A percentile compares a stretch with the other conserved stretches of the same genome.
phyloP scores from a whole-genome alignment of 768 basidiomycete genomes.

The Steccherinum ochraceum region DNA sequence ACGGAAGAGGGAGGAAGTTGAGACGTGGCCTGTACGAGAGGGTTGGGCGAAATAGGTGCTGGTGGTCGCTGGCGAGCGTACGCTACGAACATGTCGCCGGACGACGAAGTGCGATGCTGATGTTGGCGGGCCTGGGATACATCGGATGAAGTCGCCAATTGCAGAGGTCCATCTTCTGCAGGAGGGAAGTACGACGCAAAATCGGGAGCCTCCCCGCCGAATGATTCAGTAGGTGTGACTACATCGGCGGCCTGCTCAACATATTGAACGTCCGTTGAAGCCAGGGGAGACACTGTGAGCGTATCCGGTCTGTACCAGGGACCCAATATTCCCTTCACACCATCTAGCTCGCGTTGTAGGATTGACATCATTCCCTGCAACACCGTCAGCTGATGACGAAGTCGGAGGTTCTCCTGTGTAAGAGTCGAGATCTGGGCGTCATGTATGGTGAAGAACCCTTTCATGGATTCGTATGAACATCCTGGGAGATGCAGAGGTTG shows the following conservation, averaged over 20 bases:
- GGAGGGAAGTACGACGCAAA: slow-evolving; percentile 32
- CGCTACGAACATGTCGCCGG: background rate
- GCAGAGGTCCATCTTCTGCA: slow-evolving; percentile 14
- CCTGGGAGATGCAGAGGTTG: slow-evolving; percentile 29
- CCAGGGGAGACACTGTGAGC: background rate
- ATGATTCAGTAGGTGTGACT: background rate
- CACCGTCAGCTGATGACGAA: slow-evolving; percentile 51
- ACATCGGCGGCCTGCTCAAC: background rate
- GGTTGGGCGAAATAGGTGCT: background rate
- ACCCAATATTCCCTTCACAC: slow-evolving; percentile 52
- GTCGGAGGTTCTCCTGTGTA: slow-evolving; percentile 56
- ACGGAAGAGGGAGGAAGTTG: background rate
- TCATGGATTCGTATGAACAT: slow-evolving; percentile 57
- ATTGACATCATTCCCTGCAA: slow-evolving; percentile 50
- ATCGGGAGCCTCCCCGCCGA: slow-evolving; percentile 8
- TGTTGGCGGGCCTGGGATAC: no score
- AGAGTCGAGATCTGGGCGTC: slow-evolving; percentile 33
- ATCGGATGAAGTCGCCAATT: slow-evolving; percentile 11
- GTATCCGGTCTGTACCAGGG: slow-evolving; percentile 49
- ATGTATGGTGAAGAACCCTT: slow-evolving; percentile 49
- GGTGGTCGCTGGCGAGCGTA: background rate
- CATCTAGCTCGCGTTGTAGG: slow-evolving; percentile 51
- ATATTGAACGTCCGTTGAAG: slow-evolving; percentile 11
- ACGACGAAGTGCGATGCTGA: background rate
- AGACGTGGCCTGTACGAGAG: background rate